These are phyloP conservation scores for Candida sojae DNA, from an alignment of 1,139 yeast species.

Conservation along the genomic window DNA sequence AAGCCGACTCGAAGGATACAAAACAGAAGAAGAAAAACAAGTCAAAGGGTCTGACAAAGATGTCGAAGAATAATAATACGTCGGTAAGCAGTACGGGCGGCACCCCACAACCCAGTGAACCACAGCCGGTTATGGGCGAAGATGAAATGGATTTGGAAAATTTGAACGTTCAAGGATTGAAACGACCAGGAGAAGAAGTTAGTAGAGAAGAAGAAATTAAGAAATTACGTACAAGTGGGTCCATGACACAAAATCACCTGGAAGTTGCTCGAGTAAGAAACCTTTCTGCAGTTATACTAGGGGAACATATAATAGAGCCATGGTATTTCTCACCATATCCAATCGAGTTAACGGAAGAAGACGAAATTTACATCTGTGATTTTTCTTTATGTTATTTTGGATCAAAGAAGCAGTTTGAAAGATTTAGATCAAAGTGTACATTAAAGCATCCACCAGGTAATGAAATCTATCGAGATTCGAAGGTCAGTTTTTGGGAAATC, in stretches of 20 bases:
- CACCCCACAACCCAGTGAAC: constrained; percentile 15
- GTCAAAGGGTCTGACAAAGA: constrained; percentile 14
- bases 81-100: constrained; percentile 12
- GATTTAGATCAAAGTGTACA: constrained; percentile 85
- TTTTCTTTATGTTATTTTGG: constrained; percentile 89
- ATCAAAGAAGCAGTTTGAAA: constrained; percentile 84
- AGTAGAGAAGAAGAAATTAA: constrained; percentile 91
- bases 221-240: constrained; percentile 87
- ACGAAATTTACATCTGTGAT: constrained; percentile 86
- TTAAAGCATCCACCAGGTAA: constrained; percentile 97
- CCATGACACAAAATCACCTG: constrained; percentile 89
- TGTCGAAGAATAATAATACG: constrained; percentile 11
- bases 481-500: constrained; percentile 82
- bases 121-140: constrained; percentile 33
- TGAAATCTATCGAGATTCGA: constrained; percentile 88
- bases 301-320: constrained; percentile 91
- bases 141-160: constrained; percentile 87
- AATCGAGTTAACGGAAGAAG: constrained; percentile 88
- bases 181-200: constrained; percentile 66
- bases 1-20: constrained; percentile 42
- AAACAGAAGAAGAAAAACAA: constrained; percentile 27
- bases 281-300: constrained; percentile 74
- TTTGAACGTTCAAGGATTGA: constrained; percentile 79
- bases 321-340: constrained; percentile 99
- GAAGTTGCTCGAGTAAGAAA: constrained; percentile 93